Percentiles rank a stretch among this genome's conserved stretches.
Evolutionary conservation across 345 rosid species (phyloP).

Genomic region (Gossypium turneri): DNA sequence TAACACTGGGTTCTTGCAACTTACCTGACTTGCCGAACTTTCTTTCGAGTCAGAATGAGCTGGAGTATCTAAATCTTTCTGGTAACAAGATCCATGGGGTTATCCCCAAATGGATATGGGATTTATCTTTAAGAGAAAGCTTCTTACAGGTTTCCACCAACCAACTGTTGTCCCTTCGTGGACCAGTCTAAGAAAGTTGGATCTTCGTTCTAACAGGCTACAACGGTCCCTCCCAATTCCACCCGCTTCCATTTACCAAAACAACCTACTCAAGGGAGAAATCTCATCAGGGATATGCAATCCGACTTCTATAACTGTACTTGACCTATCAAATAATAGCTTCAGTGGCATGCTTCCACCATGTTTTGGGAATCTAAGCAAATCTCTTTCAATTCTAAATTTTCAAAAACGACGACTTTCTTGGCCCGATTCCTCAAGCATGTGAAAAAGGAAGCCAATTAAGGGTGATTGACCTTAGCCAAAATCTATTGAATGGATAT

Average conservation of each 20-base stretch:
- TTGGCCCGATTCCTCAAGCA: conserved; percentile 13
- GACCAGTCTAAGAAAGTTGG: background rate
- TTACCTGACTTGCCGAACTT: background rate
- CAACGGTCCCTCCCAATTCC: conserved; percentile 17
- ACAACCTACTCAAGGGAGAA: conserved; percentile 20
- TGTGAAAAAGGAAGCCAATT: background rate
- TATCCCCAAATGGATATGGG: background rate
- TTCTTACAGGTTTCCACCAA: background rate
- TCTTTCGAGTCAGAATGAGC: background rate
- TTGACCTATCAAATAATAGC: conserved; percentile 20
- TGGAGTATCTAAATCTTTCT: background rate
- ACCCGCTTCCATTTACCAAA: fast-evolving
- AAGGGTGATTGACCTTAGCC: conserved; percentile 19
- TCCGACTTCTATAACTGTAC: background rate
- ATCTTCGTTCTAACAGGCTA: background rate
- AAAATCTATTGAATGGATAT: conserved; percentile 11
- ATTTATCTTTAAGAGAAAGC: background rate
- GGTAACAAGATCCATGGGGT: background rate
- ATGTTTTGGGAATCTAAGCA: conserved; percentile 22
- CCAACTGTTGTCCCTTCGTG: background rate
- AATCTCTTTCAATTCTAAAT: background rate
- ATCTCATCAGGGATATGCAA: conserved; percentile 17
- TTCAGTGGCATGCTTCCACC: conserved; percentile 21
- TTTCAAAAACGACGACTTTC: conserved; percentile 21
- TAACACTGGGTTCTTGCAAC: background rate